Conservation (phyloP, 2,329 filamentous ascomycete species). For the Tolypocladium endophyticum region DNA sequence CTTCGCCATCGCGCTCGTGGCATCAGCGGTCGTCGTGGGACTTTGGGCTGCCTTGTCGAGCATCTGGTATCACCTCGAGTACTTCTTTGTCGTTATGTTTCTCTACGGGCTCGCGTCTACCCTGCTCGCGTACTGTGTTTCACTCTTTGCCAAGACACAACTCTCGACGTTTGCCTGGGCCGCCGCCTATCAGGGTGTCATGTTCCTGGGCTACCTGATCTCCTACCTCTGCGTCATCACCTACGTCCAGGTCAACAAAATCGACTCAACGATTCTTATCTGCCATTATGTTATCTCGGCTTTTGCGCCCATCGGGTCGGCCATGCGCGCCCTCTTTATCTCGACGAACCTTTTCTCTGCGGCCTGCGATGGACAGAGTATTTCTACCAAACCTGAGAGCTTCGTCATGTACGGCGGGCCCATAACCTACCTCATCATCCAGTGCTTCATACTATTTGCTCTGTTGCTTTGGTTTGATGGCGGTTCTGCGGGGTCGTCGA, state of each 20-base stretch:
- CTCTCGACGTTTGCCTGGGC: slow-evolving; percentile 77
- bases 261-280: slow-evolving; percentile 56
- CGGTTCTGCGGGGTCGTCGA: slow-evolving; percentile 50
- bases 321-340: slow-evolving; percentile 65
- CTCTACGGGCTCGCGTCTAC: slow-evolving; percentile 73
- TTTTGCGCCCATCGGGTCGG: slow-evolving; percentile 66
- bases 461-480: slow-evolving; percentile 73
- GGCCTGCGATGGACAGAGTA: slow-evolving; percentile 54
- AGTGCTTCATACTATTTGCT: slow-evolving; percentile 59
- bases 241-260: slow-evolving; percentile 58
- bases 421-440: slow-evolving; percentile 70
- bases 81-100: slow-evolving; percentile 71
- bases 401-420: slow-evolving; percentile 72
- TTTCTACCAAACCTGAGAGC: slow-evolving; percentile 58
- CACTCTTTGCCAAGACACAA: slow-evolving; percentile 68
- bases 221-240: slow-evolving; percentile 63
- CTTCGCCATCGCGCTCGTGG: slow-evolving; percentile 57
- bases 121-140: slow-evolving; percentile 70
- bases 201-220: slow-evolving; percentile 63
- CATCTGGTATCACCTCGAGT: slow-evolving; percentile 69
- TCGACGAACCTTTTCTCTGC: slow-evolving; percentile 76
- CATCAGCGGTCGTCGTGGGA: slow-evolving; percentile 54
- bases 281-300: slow-evolving; percentile 67
- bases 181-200: slow-evolving; percentile 62
- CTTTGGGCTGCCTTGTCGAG: slow-evolving; percentile 56